phyloP scores from a whole-genome alignment of 2,329 filamentous ascomycete genomes.

The Albifimbria verrucaria region DNA sequence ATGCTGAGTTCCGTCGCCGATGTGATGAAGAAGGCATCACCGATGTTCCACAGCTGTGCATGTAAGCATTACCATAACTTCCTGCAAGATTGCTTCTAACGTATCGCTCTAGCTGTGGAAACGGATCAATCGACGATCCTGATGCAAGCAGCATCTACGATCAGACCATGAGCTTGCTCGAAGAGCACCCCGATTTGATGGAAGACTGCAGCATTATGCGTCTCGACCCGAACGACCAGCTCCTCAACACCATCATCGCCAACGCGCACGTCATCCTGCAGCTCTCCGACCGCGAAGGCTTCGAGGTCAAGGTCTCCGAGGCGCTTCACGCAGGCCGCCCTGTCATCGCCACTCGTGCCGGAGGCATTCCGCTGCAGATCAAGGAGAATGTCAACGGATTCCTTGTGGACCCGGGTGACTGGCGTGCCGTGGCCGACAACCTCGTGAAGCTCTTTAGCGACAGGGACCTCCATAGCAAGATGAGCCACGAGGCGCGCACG shows the following conservation, averaged over 20 bases:
- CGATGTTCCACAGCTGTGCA: constrained; percentile 66
- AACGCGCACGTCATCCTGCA: constrained; percentile 73
- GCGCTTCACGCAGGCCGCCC: constrained; percentile 77
- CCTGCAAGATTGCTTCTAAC: constrained; percentile 7
- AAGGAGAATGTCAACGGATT: constrained; percentile 69
- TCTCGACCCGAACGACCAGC: constrained; percentile 73
- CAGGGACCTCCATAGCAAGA: constrained; percentile 59
- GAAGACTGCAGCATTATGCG: constrained; percentile 72
- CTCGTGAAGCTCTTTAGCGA: constrained; percentile 66
- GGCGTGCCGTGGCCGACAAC: constrained; percentile 64
- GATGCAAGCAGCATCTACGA: constrained; percentile 72
- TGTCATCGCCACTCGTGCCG: constrained; percentile 70
- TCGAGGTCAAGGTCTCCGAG: constrained; percentile 84
- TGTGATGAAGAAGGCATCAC: constrained; percentile 50
- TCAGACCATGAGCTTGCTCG: constrained; percentile 64
- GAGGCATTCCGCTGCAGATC: constrained; percentile 79
- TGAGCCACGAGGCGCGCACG: constrained; percentile 60
- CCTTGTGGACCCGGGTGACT: constrained; percentile 69
- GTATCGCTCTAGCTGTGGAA: constrained; percentile 53
- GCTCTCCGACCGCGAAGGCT: constrained; percentile 77
- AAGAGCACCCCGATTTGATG: constrained; percentile 60
- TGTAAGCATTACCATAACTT: constrained; percentile 36
- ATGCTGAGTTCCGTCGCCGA: constrained; percentile 65
- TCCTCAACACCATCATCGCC: constrained; percentile 72
- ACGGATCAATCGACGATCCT: constrained; percentile 78